Conservation (phyloP, 495 filamentous ascomycete species). For the Xylaria venustula region DNA sequence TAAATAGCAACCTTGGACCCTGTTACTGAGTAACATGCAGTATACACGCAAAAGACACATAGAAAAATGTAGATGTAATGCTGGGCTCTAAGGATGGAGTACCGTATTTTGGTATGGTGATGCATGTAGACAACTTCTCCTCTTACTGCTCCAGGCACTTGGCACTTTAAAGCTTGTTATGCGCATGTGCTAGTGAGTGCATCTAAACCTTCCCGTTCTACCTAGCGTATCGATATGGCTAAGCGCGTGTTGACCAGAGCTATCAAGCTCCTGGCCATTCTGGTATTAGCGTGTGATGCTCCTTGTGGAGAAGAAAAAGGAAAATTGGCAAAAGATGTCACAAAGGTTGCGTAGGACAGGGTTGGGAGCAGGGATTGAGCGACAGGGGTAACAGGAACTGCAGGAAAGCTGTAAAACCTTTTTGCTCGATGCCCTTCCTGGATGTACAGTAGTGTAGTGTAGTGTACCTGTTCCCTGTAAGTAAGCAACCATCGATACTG, state of each 20-base stretch:
- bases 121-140: no score
- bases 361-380: background rate
- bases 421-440: background rate
- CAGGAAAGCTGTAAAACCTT: constrained; percentile 10
- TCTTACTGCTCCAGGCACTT: background rate
- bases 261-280: no score
- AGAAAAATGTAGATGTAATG: background rate
- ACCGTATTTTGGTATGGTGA: no score
- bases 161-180: background rate
- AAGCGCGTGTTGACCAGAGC: no score
- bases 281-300: no score
- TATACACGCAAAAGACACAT: no score
- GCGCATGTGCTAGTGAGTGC: constrained; percentile 1
- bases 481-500: no score
- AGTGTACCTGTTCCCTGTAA: background rate
- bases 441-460: background rate
- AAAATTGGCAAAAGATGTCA: background rate
- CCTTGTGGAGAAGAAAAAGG: background rate
- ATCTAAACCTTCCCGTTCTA: no score
- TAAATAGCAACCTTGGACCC: no score
- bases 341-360: background rate
- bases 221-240: no score
- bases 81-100: background rate
- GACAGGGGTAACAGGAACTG: constrained; percentile 10
- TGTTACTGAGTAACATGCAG: no score